Evolutionary conservation across 169 alveolate species (phyloP), one percentile per base, ranked within the genome.

Genomic region (Pseudocohnilembus persalinus): DNA sequence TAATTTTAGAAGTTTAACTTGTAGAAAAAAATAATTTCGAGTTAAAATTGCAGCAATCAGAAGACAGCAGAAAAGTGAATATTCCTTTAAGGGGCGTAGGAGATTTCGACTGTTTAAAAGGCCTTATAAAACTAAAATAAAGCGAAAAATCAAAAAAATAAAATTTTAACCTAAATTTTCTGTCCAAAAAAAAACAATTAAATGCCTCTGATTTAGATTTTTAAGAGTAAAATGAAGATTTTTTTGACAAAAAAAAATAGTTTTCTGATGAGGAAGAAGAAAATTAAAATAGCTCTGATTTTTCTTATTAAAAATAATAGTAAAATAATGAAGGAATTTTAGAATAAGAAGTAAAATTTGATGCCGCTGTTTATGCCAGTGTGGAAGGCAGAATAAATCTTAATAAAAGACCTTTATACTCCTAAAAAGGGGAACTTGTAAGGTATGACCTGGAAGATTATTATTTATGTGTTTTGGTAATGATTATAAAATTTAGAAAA

Each of bases 371-470:
- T n/a, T 64, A 75, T 73, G 85, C 90, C 31, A 80, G 49, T 74
- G 77, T 86, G 30, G 90, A 86, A 75, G 90, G 90, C 0, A 80
- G 90, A 81, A 74, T 86, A 27, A 86, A 86, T 32, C 74, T 86
- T 15, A 86, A 86, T 86, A 64, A 74, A 63, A 32, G 30, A 25
- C 90, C 90, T 20, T 49, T 83, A 31, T 86, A 81, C 74, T 28
- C 65, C 16, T 74, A 78, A 32, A 73, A 82, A 29, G 87, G 87
- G n/a, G 87, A 82, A 82, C 74, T 82, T 0, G 73, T 73, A 34
- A 74, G 82, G 11, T 82, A 73, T 29, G 35, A 34, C 29, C 81
- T 74, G 30, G 76, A 82, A 73, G 49, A 82, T 30, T 74, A 73
- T 82, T 82, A 82, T 82, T 49, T 49, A 11, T 49, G 68, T 20